Evolutionary conservation across 2,329 filamentous ascomycete species (phyloP).

Genomic region (Fusarium succisae): DNA sequence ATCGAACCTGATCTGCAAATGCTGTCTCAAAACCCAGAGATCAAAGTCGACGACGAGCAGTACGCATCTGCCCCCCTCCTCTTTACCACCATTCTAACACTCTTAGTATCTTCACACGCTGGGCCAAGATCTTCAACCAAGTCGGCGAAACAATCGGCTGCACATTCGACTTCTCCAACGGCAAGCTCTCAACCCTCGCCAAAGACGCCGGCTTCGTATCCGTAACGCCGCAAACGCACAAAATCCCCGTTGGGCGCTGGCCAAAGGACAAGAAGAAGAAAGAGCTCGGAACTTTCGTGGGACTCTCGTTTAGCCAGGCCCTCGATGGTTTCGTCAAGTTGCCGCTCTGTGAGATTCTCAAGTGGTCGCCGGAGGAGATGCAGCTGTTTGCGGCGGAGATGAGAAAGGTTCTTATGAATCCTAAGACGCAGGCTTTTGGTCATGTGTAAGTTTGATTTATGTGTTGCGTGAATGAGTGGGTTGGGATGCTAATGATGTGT

Average conservation of each 20-base stretch:
- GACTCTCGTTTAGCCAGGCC: slow-evolving; percentile 35
- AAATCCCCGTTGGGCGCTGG: slow-evolving; percentile 33
- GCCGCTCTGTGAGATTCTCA: slow-evolving; percentile 32
- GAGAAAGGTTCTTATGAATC: slow-evolving; percentile 22
- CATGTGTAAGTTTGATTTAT: slow-evolving; percentile 16
- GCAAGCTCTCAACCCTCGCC: slow-evolving; percentile 30
- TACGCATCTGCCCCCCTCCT: neutral
- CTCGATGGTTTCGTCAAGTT: slow-evolving; percentile 37
- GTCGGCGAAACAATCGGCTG: slow-evolving; percentile 29
- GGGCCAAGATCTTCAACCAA: slow-evolving; percentile 22
- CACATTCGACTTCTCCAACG: slow-evolving; percentile 33
- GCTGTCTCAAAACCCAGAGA: slow-evolving; percentile 12
- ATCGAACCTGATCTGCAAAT: slow-evolving; percentile 40
- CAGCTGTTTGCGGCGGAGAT: slow-evolving; percentile 37
- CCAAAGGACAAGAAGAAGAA: slow-evolving; percentile 36
- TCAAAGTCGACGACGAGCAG: slow-evolving; percentile 27
- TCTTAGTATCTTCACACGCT: slow-evolving; percentile 26
- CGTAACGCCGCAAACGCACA: slow-evolving; percentile 21
- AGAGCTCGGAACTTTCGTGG: slow-evolving; percentile 35
- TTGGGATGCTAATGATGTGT: neutral
- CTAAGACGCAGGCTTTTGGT: slow-evolving; percentile 26
- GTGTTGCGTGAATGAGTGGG: rapidly evolving
- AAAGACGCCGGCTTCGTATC: slow-evolving; percentile 8
- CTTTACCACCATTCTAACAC: rapidly evolving
- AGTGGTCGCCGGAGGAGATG: slow-evolving; percentile 35